Evolutionary conservation across 805 yeast genomes (phyloP), one percentile per base, ranked within the genome.

Genomic region (Sugiyamaella chiloensis): DNA sequence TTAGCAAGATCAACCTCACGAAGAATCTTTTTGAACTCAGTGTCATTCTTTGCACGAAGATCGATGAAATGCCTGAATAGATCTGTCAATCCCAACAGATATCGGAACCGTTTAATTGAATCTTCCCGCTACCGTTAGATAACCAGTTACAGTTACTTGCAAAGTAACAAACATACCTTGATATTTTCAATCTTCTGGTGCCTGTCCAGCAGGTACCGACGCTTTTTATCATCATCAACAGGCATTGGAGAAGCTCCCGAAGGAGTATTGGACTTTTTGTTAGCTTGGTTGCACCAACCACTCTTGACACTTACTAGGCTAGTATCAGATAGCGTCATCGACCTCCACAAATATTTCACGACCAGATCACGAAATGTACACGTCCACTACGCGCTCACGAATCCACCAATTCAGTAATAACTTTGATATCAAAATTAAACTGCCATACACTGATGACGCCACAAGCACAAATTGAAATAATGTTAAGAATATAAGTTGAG

Each of bases 61-160:
- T 88, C 87, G 46, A 90, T 86, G 64, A 90, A 90, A 60, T 87
- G 87, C 24, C 95, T 80, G 62, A 90, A 90, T 45, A 91, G 69
- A 53, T 86, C 95, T 0, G 96, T 87, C 24, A 90, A 70, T 1
- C 88, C 83, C 39, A 90, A 69, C 17, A 90, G 69, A 63, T 90
- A 86, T 60, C 80, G 80, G 73, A 87, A 87, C 48, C 97, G 72
- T 51, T 75, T 79, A 19, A 89, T 51, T 4, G 59, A 56, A 36
- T 54, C 59, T 27, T 56, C 53, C 26, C 51, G 42, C 52, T 53
- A 16, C 20, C 16, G 34, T 43, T 34, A 30, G 40, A 16, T 39
- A 39, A 8, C 27, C 41, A 5, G 14, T 8, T 11, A 21, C 4
- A 5, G 17, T 20, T 12, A 12, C 12, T 24, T 21, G 5, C 24